Percentiles rank a stretch among this genome's conserved stretches.
phyloP scores from a whole-genome alignment of 2,329 filamentous ascomycete species.

The Aureobasidium sp. region DNA sequence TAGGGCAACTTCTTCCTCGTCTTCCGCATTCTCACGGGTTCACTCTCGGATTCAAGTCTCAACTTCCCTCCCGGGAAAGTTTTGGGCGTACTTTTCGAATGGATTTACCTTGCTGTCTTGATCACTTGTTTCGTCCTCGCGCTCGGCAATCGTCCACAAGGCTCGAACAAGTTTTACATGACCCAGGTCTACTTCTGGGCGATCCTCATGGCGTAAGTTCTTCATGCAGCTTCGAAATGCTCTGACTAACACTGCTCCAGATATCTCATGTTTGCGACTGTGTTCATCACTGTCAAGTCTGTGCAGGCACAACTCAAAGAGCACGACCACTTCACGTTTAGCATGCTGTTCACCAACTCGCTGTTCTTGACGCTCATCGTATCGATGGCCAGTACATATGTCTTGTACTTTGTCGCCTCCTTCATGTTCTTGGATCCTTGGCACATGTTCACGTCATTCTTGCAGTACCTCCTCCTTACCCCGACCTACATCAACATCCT shows the following conservation, averaged over 20 bases:
- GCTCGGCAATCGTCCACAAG: constrained; percentile 88
- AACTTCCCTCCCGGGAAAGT: constrained; percentile 72
- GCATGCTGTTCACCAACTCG: constrained; percentile 72
- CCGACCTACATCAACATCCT: constrained; percentile 97
- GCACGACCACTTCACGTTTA: constrained; percentile 59
- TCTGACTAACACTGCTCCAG: constrained; percentile 32
- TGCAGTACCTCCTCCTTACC: constrained; percentile 90
- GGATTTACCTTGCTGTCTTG: constrained; percentile 86
- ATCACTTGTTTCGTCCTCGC: constrained; percentile 93
- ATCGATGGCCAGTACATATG: constrained; percentile 83
- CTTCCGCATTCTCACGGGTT: constrained; percentile 91
- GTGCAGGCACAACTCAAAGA: constrained; percentile 63
- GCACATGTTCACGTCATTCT: constrained; percentile 94
- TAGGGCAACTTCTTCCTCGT: constrained; percentile 95
- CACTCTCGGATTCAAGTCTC: constrained; percentile 61
- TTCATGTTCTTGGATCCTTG: constrained; percentile 96
- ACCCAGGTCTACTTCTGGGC: constrained; percentile 99
- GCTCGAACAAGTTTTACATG: constrained; percentile 89
- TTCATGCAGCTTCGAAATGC: neutral
- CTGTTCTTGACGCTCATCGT: constrained; percentile 93
- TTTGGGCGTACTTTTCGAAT: constrained; percentile 86
- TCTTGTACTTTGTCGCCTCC: constrained; percentile 86
- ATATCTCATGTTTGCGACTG: constrained; percentile 87
- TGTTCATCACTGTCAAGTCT: constrained; percentile 87
- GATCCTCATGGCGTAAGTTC: constrained; percentile 76